These are phyloP conservation scores for Trichosporon sp. DNA, from an alignment of 1,284 basidiomycete genomes.

Conservation along the genomic window DNA sequence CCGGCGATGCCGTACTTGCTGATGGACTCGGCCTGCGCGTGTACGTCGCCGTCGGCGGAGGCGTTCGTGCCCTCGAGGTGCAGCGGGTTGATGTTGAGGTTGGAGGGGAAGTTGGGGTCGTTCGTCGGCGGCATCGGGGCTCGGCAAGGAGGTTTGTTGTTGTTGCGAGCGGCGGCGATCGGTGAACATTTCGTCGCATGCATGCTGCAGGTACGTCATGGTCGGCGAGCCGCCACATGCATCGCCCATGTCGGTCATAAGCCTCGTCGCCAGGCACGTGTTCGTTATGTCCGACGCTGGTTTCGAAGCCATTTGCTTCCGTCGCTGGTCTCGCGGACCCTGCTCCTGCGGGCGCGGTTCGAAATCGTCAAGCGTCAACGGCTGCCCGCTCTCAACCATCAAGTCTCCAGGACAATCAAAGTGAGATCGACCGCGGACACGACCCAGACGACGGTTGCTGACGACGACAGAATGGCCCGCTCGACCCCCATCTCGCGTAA, in stretches of 20 bases:
- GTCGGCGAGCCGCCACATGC: not conserved
- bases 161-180: not conserved
- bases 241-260: not conserved
- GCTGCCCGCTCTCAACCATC: conserved; percentile 17
- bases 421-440: conserved; percentile 15
- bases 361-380: conserved; percentile 4
- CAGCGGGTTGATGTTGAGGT: conserved; percentile 41
- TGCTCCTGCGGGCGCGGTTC: not conserved
- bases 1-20: conserved; percentile 46
- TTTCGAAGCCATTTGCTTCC: not conserved
- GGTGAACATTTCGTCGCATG: not conserved
- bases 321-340: not conserved
- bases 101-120: conserved; percentile 48
- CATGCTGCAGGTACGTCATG: not conserved
- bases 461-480: conserved; percentile 72
- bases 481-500: conserved; percentile 78
- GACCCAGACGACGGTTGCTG: conserved; percentile 8
- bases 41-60: conserved; percentile 15
- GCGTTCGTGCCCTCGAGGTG: conserved; percentile 17
- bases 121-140: conserved; percentile 3
- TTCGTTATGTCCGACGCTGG: not conserved
- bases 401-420: conserved; percentile 20
- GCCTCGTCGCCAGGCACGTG: not conserved
- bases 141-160: not conserved
- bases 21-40: conserved; percentile 36